Evolutionary conservation across 129 eudicot genomes (phyloP).

Genomic region (Pseudognaphalium luteoalbum): DNA sequence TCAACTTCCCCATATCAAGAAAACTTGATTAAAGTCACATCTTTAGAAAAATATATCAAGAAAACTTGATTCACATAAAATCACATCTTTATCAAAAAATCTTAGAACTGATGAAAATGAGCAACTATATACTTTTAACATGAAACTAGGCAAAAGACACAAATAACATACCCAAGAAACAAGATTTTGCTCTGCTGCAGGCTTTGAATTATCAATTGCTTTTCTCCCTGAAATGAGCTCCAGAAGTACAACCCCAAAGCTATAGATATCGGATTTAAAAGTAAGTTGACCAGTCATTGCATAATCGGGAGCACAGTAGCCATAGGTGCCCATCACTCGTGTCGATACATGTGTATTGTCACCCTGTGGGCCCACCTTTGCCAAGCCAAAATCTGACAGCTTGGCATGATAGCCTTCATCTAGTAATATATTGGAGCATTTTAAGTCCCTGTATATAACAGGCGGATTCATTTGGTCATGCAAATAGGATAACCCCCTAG

Average conservation of each 20-base stretch:
- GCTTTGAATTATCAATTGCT: conserved; percentile 62
- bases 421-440: conserved; percentile 81
- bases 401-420: conserved; percentile 77
- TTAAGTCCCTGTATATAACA: conserved; percentile 83
- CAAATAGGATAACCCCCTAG: conserved; percentile 74
- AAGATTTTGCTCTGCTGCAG: conserved; percentile 62
- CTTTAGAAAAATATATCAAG: not conserved
- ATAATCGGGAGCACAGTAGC: conserved; percentile 96
- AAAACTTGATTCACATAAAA: not conserved
- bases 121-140: not conserved
- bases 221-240: conserved; percentile 81
- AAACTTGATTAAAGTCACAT: not conserved
- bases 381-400: conserved; percentile 91
- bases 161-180: conserved; percentile 72
- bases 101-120: not conserved
- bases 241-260: conserved; percentile 95
- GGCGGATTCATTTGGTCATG: conserved; percentile 79
- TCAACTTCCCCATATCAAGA: not conserved
- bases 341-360: conserved; percentile 94
- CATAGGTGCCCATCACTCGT: conserved; percentile 96
- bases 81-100: not conserved
- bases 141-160: not conserved
- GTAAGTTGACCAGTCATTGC: conserved; percentile 97
- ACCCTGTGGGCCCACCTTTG: conserved; percentile 92
- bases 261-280: conserved; percentile 80